Evolutionary conservation across 164 flowering plant species (phyloP).

Genomic region (Stephania yunnanensis): DNA sequence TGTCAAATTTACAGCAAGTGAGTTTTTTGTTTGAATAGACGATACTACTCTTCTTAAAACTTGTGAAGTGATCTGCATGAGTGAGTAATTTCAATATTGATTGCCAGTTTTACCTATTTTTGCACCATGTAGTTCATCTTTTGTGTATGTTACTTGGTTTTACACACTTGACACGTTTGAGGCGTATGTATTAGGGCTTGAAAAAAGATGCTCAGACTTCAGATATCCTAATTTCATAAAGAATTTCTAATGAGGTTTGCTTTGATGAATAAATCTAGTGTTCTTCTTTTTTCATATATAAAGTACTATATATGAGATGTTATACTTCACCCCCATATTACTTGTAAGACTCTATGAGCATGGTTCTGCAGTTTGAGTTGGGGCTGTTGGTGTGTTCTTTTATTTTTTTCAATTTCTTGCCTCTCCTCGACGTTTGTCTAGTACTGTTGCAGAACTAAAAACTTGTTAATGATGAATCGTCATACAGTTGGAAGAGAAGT

Average conservation of each 20-base stretch:
- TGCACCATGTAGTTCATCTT: background rate
- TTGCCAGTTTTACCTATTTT: background rate
- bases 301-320: background rate
- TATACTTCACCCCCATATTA: background rate
- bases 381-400: background rate
- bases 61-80: background rate
- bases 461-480: background rate
- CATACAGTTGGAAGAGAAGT: background rate
- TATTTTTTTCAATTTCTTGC: background rate
- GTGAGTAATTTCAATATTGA: background rate
- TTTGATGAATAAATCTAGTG: background rate
- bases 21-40: background rate
- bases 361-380: background rate
- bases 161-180: background rate
- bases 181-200: background rate
- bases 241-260: background rate
- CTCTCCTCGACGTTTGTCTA: background rate
- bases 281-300: background rate
- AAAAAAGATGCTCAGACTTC: background rate
- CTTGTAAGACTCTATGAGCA: background rate
- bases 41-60: background rate
- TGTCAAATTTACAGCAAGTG: no score
- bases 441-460: background rate
- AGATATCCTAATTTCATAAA: background rate
- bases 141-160: background rate